Conservation (phyloP, 352 stramenopile genomes). For the Phytophthora litchii region DNA sequence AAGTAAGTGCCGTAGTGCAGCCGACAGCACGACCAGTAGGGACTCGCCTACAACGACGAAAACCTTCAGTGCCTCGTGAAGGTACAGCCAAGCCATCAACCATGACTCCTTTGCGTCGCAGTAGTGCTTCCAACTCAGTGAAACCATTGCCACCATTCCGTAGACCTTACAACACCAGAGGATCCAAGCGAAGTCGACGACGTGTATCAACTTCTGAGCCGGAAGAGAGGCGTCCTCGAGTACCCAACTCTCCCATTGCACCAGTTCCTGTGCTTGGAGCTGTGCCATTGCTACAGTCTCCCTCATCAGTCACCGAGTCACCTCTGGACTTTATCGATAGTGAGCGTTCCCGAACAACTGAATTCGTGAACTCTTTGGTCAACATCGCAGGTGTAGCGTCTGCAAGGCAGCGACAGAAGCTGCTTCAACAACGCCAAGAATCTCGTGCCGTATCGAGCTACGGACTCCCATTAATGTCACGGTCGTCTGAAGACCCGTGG, state of each 20-base stretch:
- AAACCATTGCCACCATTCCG: slow-evolving; percentile 13
- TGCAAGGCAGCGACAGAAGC: slow-evolving; percentile 25
- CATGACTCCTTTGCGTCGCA: slow-evolving; percentile 4
- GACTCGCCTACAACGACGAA: slow-evolving; percentile 27
- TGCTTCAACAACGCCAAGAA: slow-evolving; percentile 19
- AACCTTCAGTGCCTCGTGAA: slow-evolving; percentile 7
- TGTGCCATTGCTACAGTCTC: slow-evolving; percentile 24
- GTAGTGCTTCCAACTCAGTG: slow-evolving; percentile 7
- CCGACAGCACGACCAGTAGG: slow-evolving; percentile 2
- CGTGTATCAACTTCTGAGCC: slow-evolving; percentile 17
- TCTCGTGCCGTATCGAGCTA: slow-evolving; percentile 2
- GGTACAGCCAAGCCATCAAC: slow-evolving; percentile 3
- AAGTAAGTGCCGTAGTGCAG: slow-evolving; percentile 17
- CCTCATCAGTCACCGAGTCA: slow-evolving; percentile 22
- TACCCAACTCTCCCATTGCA: slow-evolving; percentile 15
- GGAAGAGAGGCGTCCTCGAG: slow-evolving; percentile 20
- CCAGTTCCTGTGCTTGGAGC: slow-evolving; percentile 15
- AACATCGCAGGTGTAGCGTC: slow-evolving; percentile 25
- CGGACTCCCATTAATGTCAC: slow-evolving; percentile 2
- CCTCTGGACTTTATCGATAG: slow-evolving; percentile 26
- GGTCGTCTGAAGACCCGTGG: slow-evolving; percentile 18
- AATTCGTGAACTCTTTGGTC: slow-evolving; percentile 31
- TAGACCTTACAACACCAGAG: slow-evolving; percentile 3
- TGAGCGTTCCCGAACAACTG: slow-evolving; percentile 14
- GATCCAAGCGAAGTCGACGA: slow-evolving; percentile 16